Percentiles rank a stretch among this genome's conserved stretches.
Evolutionary conservation across 1,139 yeast species (phyloP).

Genomic region (Yamadazyma trypodendri): DNA sequence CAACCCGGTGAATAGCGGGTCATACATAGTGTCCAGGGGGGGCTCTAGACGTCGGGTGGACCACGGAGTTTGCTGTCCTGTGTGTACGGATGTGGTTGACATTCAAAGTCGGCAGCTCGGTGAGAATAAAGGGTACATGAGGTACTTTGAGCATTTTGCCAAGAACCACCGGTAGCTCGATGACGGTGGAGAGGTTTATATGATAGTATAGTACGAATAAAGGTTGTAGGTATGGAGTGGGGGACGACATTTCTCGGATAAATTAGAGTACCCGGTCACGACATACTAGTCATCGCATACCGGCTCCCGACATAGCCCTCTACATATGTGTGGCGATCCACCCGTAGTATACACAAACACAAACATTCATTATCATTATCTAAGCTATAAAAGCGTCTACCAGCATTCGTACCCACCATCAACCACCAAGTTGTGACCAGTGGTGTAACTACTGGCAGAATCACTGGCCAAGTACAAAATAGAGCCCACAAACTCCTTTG

Average conservation of each 20-base stretch:
- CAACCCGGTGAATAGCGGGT: constrained; percentile 8
- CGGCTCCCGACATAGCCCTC: neutral
- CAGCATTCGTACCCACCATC: constrained; percentile 50
- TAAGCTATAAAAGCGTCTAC: constrained; percentile 15
- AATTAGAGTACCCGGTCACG: neutral
- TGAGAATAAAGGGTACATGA: neutral
- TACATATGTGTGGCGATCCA: too few relatives aligned
- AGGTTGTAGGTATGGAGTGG: neutral
- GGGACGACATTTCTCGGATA: neutral
- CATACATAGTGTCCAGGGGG: constrained; percentile 3
- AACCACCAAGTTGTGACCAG: constrained; percentile 51
- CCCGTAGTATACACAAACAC: neutral
- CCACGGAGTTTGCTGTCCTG: constrained; percentile 9
- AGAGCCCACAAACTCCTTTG: constrained; percentile 49
- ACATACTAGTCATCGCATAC: too few relatives aligned
- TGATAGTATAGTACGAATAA: neutral
- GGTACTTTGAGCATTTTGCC: constrained; percentile 9
- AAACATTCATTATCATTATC: constrained; percentile 4
- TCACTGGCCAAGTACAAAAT: constrained; percentile 49
- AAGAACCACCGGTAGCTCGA: constrained; percentile 5
- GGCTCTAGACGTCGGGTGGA: constrained; percentile 1
- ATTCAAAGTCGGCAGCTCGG: constrained; percentile 3
- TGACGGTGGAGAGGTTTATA: too few relatives aligned
- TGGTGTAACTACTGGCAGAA: constrained; percentile 45
- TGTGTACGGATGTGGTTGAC: constrained; percentile 6